Base-by-base conservation (phyloP, 345 rosid species). In the Populus deltoides region DNA sequence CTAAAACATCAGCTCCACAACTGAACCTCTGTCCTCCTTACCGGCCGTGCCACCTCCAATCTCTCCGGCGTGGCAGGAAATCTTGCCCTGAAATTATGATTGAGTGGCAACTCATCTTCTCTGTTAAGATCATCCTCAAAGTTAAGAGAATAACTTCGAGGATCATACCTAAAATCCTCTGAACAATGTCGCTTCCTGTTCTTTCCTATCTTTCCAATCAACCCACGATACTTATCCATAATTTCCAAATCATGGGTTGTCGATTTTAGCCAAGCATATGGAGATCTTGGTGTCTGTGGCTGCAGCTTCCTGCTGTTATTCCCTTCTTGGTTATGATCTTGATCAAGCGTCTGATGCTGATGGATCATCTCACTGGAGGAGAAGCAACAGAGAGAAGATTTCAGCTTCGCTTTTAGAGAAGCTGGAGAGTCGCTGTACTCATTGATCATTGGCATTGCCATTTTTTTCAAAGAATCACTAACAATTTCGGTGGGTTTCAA, bases 131-230 rank as follows among this genome's bases (percentile, higher is more conserved):
- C 86, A 25, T 87, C 90, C 67, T 92, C 92, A 78, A 92, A 94
- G 78, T 94, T 94, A 29, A 91, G 85, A 9, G 90, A 85, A 75
- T 92, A 94, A 55, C 94, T 94, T 83, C 76, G 33, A 10, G 88
- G 86, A 70, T 92, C 97, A 81, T 92, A 94, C 25, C 87, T 79
- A 69, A 91, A 90, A 77, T 94, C 93, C 3, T 78, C 84, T 8
- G 90, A 82, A 68, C 68, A 63, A 35, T 81, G 47, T 4, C 84
- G 88, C 66, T 74, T 86, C 35, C 85, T 73, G 27, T 49, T 63
- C 79, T 71, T 83, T 0, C 85, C 82, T 71, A 87, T 82, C 49
- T 79, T 81, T 0, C 90, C 73, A 7, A 85, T 86, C 25, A 88
- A 74, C 5, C 86, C 77, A 2, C 86, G 78, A 68, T 89, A 89